Conservation (phyloP, 177 flowering plant genomes). For the Vitis hybrid region DNA sequence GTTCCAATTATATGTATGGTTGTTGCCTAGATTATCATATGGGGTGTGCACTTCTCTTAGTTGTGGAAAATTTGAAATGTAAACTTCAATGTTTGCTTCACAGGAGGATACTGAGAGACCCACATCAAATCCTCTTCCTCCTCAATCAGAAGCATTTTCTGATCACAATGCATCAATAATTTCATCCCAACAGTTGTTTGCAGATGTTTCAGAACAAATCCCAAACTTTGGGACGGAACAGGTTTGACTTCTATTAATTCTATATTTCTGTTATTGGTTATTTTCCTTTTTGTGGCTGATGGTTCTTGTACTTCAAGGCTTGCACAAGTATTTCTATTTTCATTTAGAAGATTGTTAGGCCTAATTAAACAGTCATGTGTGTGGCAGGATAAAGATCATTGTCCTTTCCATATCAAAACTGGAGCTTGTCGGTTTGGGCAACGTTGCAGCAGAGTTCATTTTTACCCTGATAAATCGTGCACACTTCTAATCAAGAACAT, state of each 20-base stretch:
- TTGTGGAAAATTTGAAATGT: constrained; percentile 1
- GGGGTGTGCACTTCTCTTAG: not conserved
- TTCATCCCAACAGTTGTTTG: constrained; percentile 52
- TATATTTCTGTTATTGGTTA: not conserved
- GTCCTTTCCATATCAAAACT: constrained; percentile 95
- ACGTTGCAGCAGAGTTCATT: constrained; percentile 94
- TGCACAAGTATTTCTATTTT: not conserved
- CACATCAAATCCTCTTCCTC: constrained; percentile 96
- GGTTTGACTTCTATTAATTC: constrained; percentile 28
- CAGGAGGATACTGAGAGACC: constrained; percentile 92
- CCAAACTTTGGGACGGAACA: constrained; percentile 97
- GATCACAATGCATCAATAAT: constrained; percentile 37
- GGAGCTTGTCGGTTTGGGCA: constrained; percentile 95
- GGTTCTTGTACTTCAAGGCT: not conserved
- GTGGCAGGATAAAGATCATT: constrained; percentile 92
- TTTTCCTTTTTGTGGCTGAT: not conserved
- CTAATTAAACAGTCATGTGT: not conserved
- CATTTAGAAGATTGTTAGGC: too few relatives aligned
- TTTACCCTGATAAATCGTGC: constrained; percentile 92
- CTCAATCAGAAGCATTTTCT: constrained; percentile 76
- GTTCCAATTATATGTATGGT: not conserved
- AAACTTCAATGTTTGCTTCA: constrained; percentile 1
- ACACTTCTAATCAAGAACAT: constrained; percentile 91
- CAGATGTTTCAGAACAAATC: constrained; percentile 79
- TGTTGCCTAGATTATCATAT: not conserved